Conservation (phyloP, 1,139 yeast genomes). For the Yamadazyma triangularis region DNA sequence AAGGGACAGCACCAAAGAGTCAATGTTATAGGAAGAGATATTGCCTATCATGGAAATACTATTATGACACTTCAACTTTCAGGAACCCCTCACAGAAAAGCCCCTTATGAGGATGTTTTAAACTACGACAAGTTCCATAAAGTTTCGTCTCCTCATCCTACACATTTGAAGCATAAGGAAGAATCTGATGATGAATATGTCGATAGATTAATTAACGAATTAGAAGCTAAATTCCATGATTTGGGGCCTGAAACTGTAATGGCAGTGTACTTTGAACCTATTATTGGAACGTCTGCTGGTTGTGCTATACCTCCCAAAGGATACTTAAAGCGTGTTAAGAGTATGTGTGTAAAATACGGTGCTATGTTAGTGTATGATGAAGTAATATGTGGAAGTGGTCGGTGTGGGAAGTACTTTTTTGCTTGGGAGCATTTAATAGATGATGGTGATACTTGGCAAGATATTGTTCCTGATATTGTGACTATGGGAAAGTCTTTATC, state of each 20-base stretch:
- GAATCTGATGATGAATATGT: conserved; percentile 46
- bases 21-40: conserved; percentile 46
- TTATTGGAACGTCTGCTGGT: conserved; percentile 54
- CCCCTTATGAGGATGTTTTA: conserved; percentile 33
- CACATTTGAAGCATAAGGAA: conserved; percentile 26
- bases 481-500: conserved; percentile 59
- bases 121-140: conserved; percentile 40
- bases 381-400: conserved; percentile 62
- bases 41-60: conserved; percentile 56
- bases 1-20: conserved; percentile 40
- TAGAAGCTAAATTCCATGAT: conserved; percentile 42
- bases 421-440: conserved; percentile 42
- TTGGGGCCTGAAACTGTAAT: conserved; percentile 49
- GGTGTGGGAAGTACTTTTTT: conserved; percentile 33
- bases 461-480: conserved; percentile 54
- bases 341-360: conserved; percentile 52
- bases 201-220: conserved; percentile 35
- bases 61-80: conserved; percentile 48
- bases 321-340: conserved; percentile 51
- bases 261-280: conserved; percentile 52
- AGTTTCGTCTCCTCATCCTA: conserved; percentile 37
- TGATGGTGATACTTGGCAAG: conserved; percentile 35
- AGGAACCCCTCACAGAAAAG: conserved; percentile 33
- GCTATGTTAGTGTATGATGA: conserved; percentile 52
- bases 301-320: conserved; percentile 52